Percentiles rank a stretch among this genome's conserved stretches.
These are phyloP conservation scores for Suillus cothurnatus DNA, from an alignment of 768 basidiomycete species.

Conservation along the genomic window DNA sequence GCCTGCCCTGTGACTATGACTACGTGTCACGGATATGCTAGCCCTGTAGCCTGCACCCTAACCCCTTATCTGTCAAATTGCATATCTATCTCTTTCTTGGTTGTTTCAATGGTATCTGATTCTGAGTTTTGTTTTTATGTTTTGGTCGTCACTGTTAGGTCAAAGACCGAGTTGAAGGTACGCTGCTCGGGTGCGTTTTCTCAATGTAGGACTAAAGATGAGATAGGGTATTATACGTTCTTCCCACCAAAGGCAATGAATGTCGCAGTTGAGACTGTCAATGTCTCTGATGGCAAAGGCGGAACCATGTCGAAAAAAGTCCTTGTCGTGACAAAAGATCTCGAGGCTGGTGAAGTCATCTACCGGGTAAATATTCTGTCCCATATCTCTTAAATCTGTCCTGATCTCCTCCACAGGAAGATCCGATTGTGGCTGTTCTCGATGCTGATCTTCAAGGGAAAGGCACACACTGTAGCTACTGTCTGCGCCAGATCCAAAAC, in stretches of 20 bases:
- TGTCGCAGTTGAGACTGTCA: slow-evolving; percentile 55
- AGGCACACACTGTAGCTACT: slow-evolving; percentile 73
- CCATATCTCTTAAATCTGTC: slow-evolving; percentile 5
- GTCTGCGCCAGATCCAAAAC: slow-evolving; percentile 59
- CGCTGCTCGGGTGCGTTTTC: slow-evolving; percentile 36
- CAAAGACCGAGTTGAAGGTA: slow-evolving; percentile 73
- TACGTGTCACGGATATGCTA: slow-evolving; percentile 30
- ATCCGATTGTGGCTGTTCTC: slow-evolving; percentile 68
- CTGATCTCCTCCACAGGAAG: slow-evolving; percentile 53
- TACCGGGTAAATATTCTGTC: slow-evolving; percentile 56
- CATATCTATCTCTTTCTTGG: slow-evolving; percentile 20
- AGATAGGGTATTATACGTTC: slow-evolving; percentile 69
- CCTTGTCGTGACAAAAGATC: slow-evolving; percentile 66
- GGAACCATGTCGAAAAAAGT: slow-evolving; percentile 46
- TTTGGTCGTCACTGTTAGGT: slow-evolving; percentile 46
- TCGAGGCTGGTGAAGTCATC: slow-evolving; percentile 71
- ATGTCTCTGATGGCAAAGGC: slow-evolving; percentile 23
- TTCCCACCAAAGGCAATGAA: slow-evolving; percentile 79
- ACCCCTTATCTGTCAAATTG: slow-evolving; percentile 18
- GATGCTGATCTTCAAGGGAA: slow-evolving; percentile 71
- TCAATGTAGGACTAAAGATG: slow-evolving; percentile 19
- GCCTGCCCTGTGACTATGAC: slow-evolving; percentile 45
- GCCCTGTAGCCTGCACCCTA: slow-evolving; percentile 24
- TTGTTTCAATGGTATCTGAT: slow-evolving; percentile 55
- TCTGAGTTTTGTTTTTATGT: slow-evolving; percentile 37